Evolutionary conservation across 352 stramenopile genomes (phyloP).

Genomic region (Pythium volutum): DNA sequence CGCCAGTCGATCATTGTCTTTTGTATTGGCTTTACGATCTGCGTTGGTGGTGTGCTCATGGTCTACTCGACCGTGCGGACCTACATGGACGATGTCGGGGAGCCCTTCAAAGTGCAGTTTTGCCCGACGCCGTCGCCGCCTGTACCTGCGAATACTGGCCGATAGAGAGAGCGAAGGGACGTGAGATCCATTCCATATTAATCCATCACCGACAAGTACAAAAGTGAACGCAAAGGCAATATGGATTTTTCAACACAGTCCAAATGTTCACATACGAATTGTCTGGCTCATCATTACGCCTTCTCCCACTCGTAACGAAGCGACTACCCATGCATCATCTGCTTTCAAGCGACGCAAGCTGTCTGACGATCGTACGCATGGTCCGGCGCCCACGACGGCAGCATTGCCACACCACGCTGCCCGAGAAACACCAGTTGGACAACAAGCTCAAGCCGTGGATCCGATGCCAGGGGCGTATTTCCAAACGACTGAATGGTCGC

Average conservation of each 20-base stretch:
- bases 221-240: background rate
- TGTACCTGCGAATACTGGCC: background rate
- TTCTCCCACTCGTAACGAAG: background rate
- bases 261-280: no score
- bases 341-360: no score
- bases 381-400: no score
- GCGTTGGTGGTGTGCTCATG: conserved; percentile 44
- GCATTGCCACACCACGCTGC: no score
- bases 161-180: background rate
- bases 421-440: no score
- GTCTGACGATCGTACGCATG: no score
- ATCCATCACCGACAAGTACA: background rate
- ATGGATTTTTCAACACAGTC: no score
- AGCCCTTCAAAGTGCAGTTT: conserved; percentile 25
- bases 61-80: conserved; percentile 46
- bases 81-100: conserved; percentile 36
- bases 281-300: no score
- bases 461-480: no score
- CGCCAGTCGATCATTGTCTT: conserved; percentile 54
- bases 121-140: background rate
- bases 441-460: no score
- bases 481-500: no score
- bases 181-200: background rate
- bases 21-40: conserved; percentile 44
- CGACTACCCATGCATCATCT: no score